Evolutionary conservation across 768 basidiomycete species (phyloP).

Genomic region (Naganishia friedmannii): DNA sequence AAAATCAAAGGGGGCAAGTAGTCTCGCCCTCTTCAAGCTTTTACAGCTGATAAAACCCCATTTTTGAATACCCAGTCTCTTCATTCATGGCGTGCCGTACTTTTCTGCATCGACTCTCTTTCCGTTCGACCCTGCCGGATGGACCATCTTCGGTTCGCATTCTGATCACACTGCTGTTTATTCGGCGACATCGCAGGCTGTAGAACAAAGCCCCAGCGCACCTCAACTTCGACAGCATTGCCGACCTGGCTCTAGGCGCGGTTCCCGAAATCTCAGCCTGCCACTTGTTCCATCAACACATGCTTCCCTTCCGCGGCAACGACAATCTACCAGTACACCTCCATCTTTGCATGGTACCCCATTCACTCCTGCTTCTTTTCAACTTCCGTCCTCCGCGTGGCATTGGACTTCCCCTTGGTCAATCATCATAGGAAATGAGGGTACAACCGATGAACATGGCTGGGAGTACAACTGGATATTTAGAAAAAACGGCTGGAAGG

Average conservation of each 20-base stretch:
- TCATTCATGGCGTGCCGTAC: slow-evolving; percentile 25
- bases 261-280: too few species aligned
- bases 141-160: not conserved
- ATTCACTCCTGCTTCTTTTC: slow-evolving; percentile 24
- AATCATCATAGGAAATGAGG: slow-evolving; percentile 31
- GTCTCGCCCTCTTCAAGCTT: not conserved
- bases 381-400: slow-evolving; percentile 30
- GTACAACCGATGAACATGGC: slow-evolving; percentile 30
- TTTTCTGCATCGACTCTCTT: slow-evolving; percentile 29
- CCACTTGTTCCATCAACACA: too few species aligned
- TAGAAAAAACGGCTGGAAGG: slow-evolving; percentile 23
- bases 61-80: slow-evolving; percentile 5
- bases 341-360: slow-evolving; percentile 1
- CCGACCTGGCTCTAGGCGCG: too few species aligned
- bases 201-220: not conserved
- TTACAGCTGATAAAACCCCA: not conserved
- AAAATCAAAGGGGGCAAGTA: slow-evolving; percentile 33
- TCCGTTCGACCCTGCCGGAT: slow-evolving; percentile 28
- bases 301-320: too few species aligned
- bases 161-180: not conserved
- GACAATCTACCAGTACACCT: too few species aligned
- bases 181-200: not conserved
- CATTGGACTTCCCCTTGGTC: slow-evolving; percentile 31
- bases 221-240: not conserved
- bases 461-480: slow-evolving; percentile 35